Evolutionary conservation across 108 stramenopile genomes (phyloP).

Genomic region (Fragilariopsis cylindrus): DNA sequence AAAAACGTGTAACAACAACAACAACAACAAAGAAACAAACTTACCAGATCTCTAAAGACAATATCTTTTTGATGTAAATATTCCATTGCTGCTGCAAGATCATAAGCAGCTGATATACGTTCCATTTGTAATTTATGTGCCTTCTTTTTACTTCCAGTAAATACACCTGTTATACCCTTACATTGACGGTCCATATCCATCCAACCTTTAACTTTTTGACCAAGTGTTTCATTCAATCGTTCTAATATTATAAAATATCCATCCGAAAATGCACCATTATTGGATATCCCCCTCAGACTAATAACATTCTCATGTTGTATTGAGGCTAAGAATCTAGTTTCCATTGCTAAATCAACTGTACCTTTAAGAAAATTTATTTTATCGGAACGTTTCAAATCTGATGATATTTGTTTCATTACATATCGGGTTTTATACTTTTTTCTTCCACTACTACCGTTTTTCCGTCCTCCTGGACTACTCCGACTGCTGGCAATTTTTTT

Average conservation of each 20-base stretch:
- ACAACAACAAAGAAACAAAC: conserved; percentile 3
- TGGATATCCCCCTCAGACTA: conserved; percentile 29
- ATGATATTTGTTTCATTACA: conserved; percentile 39
- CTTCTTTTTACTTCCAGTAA: conserved; percentile 42
- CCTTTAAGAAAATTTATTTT: conserved; percentile 62
- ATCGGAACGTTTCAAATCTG: conserved; percentile 27
- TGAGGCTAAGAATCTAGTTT: conserved; percentile 51
- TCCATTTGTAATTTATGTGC: conserved; percentile 26
- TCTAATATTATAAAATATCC: conserved; percentile 61
- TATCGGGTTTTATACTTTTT: conserved; percentile 15
- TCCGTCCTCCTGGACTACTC: not conserved
- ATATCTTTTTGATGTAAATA: conserved; percentile 45
- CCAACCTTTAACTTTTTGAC: conserved; percentile 40
- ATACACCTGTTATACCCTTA: conserved; percentile 50
- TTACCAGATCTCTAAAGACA: conserved; percentile 57
- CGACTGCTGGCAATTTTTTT: not conserved
- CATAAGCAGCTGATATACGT: conserved; percentile 43
- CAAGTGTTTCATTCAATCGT: conserved; percentile 43
- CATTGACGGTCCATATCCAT: conserved; percentile 44
- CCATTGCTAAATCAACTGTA: conserved; percentile 57
- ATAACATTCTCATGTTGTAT: conserved; percentile 56
- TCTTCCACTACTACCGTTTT: not conserved
- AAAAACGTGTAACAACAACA: not conserved
- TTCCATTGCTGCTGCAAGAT: conserved; percentile 41
- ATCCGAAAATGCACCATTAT: conserved; percentile 29